phyloP scores from a whole-genome alignment of 768 basidiomycete genomes.

The Mycena pura region DNA sequence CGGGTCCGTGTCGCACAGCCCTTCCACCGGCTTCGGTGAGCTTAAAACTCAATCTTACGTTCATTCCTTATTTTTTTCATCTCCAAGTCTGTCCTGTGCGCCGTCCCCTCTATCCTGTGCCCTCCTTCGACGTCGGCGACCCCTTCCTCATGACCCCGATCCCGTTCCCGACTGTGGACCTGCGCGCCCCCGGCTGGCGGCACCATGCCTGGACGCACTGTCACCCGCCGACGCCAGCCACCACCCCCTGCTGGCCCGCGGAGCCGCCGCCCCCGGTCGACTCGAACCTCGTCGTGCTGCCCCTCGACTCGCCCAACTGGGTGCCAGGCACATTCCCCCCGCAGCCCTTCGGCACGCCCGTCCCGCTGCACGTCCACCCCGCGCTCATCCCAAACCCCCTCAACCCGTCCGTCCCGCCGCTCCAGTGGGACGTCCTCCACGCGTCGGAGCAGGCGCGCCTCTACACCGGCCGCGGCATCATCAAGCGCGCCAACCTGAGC shows the following conservation, averaged over 20 bases:
- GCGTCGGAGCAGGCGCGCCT: slow-evolving; percentile 43
- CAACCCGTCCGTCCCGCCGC: slow-evolving; percentile 40
- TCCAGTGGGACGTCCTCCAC: slow-evolving; percentile 53
- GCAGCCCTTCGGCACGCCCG: slow-evolving; percentile 25
- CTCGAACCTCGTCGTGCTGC: slow-evolving; percentile 9
- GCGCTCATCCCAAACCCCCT: slow-evolving; percentile 42
- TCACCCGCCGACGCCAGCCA: slow-evolving; percentile 1
- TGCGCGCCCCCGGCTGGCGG: slow-evolving; percentile 16
- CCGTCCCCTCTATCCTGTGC: neutral
- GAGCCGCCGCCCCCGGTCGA: neutral
- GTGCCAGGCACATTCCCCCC: slow-evolving; percentile 23
- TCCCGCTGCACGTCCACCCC: slow-evolving; percentile 25
- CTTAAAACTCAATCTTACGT: slow-evolving; percentile 11
- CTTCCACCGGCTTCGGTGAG: slow-evolving; percentile 17
- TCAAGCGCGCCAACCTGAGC: slow-evolving; percentile 38
- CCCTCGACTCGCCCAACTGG: slow-evolving; percentile 14
- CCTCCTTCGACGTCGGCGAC: neutral
- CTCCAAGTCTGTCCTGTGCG: slow-evolving; percentile 17
- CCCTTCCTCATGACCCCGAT: neutral
- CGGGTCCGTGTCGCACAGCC: slow-evolving; percentile 9
- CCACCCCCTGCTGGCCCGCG: slow-evolving; percentile 18
- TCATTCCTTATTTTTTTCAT: neutral
- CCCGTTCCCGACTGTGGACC: slow-evolving; percentile 2
- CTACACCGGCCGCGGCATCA: slow-evolving; percentile 36
- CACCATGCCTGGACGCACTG: slow-evolving; percentile 4